Evolutionary conservation across 2,329 filamentous ascomycete genomes (phyloP).

Genomic region (Monilinia vaccinii-corymbosi): DNA sequence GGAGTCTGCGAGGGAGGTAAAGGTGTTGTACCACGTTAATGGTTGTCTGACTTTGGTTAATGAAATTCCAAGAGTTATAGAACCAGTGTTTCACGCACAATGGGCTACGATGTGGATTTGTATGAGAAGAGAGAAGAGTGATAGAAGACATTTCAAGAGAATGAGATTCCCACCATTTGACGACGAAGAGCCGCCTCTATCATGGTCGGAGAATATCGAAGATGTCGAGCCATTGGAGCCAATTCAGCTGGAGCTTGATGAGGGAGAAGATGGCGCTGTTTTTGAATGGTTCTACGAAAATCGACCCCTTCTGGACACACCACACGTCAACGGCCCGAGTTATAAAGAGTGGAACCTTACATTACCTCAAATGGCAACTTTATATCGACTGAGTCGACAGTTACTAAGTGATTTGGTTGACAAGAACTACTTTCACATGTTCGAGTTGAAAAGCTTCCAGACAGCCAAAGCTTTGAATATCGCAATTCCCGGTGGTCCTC

Average conservation of each 20-base stretch:
- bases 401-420: conserved; percentile 87
- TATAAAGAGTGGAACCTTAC: conserved; percentile 94
- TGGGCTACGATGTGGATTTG: conserved; percentile 99
- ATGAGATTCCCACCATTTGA: conserved; percentile 99
- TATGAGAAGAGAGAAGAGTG: conserved; percentile 97
- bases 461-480: conserved; percentile 97
- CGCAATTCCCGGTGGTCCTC: conserved; percentile 90
- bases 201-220: conserved; percentile 98
- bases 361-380: conserved; percentile 88
- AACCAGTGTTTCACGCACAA: conserved; percentile 94
- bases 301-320: conserved; percentile 77
- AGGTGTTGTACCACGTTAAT: conserved; percentile 97
- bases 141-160: conserved; percentile 90
- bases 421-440: conserved; percentile 96
- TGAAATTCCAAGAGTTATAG: conserved; percentile 91
- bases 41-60: conserved; percentile 95
- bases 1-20: conserved; percentile 93
- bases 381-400: conserved; percentile 86
- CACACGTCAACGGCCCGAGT: conserved; percentile 91
- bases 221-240: conserved; percentile 96
- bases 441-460: conserved; percentile 88
- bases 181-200: conserved; percentile 93
- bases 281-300: conserved; percentile 98
- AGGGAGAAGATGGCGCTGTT: conserved; percentile 82
- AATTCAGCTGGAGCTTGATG: conserved; percentile 96